Evolutionary conservation across 768 basidiomycete species (phyloP), one percentile per base, ranked within the genome.

Genomic region (Hypholoma fasciculare): DNA sequence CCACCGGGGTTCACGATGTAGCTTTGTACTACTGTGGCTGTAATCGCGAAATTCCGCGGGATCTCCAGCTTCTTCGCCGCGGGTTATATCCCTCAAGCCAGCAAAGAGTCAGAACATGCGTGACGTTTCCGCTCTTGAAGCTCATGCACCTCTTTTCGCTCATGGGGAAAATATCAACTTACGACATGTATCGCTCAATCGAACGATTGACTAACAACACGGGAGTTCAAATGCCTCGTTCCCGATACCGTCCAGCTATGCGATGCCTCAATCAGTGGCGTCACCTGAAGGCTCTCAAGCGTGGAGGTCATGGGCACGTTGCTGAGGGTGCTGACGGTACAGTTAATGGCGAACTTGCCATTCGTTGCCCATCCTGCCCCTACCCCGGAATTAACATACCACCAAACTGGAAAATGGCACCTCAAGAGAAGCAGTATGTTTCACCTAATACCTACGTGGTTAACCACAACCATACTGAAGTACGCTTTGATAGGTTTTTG

Each of bases 341-440:
- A 8, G 5, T 8, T 6, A 30, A 55, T 8, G 74, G 73, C 2
- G 66, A 67, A 36, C 63, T 65, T 3, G 61, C 67, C 0, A 44
- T 73, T 0, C 11, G 49, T 8, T 75, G 73, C 47, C 68, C 67
- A 4, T 64, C 68, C 0, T 75, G 72, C 57, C 72, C 68, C 0
- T 63, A 67, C 1, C 71, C 69, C 0, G 67, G 65, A 1, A 62
- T 63, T 0, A 73, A 74, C 54, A 54, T 72, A 3, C 65, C 67
- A 0, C 53, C 51, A 0, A 44, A 58, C 9, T 72, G 67, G 66
- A 19, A 63, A 27, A 48, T 61, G 7, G 65, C 30, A n/a, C 58
- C 60, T 26, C n/a, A 27, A 16, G 37, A 23, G 23, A 48, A 9
- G 17, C 13, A 23, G 44, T 46, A 23, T 13, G 44, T 20, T 17